Evolutionary conservation across 257 asterid species (phyloP).

Genomic region (Ophiorrhiza pumila): DNA sequence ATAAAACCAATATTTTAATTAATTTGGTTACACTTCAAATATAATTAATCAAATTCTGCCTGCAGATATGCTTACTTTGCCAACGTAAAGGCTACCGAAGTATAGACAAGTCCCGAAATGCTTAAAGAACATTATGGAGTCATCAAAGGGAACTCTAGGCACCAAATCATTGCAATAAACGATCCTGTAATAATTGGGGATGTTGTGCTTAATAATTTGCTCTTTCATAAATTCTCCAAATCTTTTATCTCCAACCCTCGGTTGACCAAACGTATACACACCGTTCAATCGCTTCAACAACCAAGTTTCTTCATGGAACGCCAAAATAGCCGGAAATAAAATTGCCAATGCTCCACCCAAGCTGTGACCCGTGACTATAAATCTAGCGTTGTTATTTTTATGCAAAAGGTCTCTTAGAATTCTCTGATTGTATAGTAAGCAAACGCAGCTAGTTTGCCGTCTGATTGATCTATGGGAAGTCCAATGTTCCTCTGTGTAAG

Average conservation of each 20-base stretch:
- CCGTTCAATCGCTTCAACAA: slow-evolving; percentile 46
- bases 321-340: slow-evolving; percentile 53
- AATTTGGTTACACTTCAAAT: no score
- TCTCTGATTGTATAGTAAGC: slow-evolving; percentile 45
- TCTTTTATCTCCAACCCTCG: slow-evolving; percentile 53
- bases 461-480: no score
- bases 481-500: no score
- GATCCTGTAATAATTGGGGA: slow-evolving; percentile 40
- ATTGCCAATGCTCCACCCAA: slow-evolving; percentile 65
- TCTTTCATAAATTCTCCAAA: slow-evolving; percentile 49
- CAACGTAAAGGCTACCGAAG: slow-evolving; percentile 46
- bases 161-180: slow-evolving; percentile 62
- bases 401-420: slow-evolving; percentile 20
- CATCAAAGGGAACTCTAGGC: slow-evolving; percentile 53
- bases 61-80: no score
- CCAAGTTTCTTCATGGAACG: slow-evolving; percentile 29
- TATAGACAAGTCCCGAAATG: slow-evolving; percentile 60
- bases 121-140: slow-evolving; percentile 36
- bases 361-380: slow-evolving; percentile 65
- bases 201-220: slow-evolving; percentile 23
- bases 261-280: slow-evolving; percentile 68
- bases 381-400: slow-evolving; percentile 17
- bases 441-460: no score
- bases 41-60: no score
- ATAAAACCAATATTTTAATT: no score